Conservation (phyloP, 768 basidiomycete species). For the Psilocybe cyanescens region DNA sequence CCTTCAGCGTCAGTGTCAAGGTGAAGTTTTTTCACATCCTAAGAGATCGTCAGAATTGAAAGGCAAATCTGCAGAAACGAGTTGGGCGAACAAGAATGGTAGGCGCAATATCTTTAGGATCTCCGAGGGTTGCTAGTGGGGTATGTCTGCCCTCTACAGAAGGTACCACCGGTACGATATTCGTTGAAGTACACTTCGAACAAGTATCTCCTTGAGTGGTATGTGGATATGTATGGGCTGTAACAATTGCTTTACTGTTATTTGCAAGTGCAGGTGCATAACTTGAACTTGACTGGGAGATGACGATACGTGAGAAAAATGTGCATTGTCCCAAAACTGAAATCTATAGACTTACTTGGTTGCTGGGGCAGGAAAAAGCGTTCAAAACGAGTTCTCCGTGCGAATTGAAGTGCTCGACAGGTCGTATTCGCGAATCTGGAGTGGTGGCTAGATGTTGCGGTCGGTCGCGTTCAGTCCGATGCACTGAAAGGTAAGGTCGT, state of each 20-base stretch:
- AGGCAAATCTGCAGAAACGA: neutral
- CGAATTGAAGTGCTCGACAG: slow-evolving; percentile 18
- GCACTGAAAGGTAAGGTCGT: neutral
- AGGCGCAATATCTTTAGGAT: neutral
- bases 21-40: neutral
- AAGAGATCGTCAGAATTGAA: neutral
- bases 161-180: neutral
- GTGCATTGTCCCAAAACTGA: neutral
- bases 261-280: neutral
- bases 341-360: neutral
- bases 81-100: neutral
- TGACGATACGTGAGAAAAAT: neutral
- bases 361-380: neutral
- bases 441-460: no score
- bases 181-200: neutral
- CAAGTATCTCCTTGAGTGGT: neutral
- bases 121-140: neutral
- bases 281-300: neutral
- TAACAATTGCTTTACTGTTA: neutral
- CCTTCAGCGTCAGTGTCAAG: slow-evolving; percentile 1
- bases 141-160: neutral
- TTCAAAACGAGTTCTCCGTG: slow-evolving; percentile 18
- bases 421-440: neutral
- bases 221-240: neutral
- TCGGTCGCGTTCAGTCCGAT: neutral